Percentiles rank a stretch among this genome's conserved stretches.
These are phyloP conservation scores for Moricandia arvensis DNA, from an alignment of 345 rosid genomes.

Conservation along the genomic window DNA sequence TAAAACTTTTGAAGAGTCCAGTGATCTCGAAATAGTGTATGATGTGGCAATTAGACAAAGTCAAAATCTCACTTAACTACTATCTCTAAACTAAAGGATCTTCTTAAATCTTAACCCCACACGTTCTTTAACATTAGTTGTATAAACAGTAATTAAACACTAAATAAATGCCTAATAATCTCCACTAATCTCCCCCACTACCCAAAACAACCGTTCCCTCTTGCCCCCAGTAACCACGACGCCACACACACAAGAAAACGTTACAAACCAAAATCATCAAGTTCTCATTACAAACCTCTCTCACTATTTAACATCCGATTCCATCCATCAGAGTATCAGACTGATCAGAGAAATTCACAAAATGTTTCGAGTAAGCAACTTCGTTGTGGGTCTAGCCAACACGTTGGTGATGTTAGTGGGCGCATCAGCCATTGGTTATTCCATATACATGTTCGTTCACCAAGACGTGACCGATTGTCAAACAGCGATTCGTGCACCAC, in stretches of 20 bases:
- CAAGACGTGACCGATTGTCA: slow-evolving; percentile 34
- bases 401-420: slow-evolving; percentile 32
- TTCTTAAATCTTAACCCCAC: slow-evolving; percentile 23
- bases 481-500: slow-evolving; percentile 28
- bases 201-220: slow-evolving; percentile 16
- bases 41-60: slow-evolving; percentile 18
- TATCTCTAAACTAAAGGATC: slow-evolving; percentile 27
- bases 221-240: slow-evolving; percentile 14
- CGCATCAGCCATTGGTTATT: slow-evolving; percentile 33
- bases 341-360: not conserved
- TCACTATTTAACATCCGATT: not conserved
- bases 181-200: slow-evolving; percentile 25
- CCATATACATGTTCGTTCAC: slow-evolving; percentile 35
- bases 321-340: not conserved
- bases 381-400: slow-evolving; percentile 38
- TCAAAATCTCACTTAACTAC: slow-evolving; percentile 28
- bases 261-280: not conserved
- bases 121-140: slow-evolving; percentile 7
- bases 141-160: slow-evolving; percentile 5
- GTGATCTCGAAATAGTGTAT: not conserved
- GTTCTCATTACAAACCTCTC: not conserved
- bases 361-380: slow-evolving; percentile 40
- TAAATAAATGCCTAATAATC: slow-evolving; percentile 7
- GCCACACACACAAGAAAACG: slow-evolving; percentile 19
- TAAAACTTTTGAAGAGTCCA: not conserved